Percentiles rank a stretch among this genome's conserved stretches.
Conservation (phyloP, 2,329 filamentous ascomycete genomes). For the Diplocarpon mali region DNA sequence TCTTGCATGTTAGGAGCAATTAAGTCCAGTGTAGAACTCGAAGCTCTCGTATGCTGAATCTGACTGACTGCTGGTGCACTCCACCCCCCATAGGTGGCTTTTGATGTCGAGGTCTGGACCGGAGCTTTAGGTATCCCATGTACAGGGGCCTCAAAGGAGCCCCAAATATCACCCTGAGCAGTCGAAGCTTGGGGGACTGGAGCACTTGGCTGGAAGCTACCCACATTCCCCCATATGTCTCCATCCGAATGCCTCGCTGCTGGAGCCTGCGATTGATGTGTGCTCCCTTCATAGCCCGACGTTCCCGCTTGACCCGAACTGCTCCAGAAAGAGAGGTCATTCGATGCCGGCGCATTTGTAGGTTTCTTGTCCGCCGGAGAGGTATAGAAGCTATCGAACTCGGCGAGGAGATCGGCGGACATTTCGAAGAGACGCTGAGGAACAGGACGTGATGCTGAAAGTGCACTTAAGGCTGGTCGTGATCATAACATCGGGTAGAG, state of each 20-base stretch:
- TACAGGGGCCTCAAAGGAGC: conserved; percentile 17
- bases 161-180: conserved; percentile 23
- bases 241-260: conserved; percentile 7
- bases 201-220: conserved; percentile 11
- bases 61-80: conserved; percentile 4
- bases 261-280: conserved; percentile 13
- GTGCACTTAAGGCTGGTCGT: background rate
- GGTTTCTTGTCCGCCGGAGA: conserved; percentile 25
- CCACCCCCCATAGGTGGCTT: conserved; percentile 9
- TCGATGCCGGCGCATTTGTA: conserved; percentile 13
- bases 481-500: background rate
- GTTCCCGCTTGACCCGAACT: conserved; percentile 4
- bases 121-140: conserved; percentile 6
- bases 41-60: conserved; percentile 12
- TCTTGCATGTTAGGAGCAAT: conserved; percentile 17
- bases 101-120: background rate
- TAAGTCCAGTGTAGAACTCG: conserved; percentile 21
- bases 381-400: conserved; percentile 42
- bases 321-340: conserved; percentile 18
- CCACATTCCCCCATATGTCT: conserved; percentile 21
- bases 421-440: conserved; percentile 28
- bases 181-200: conserved; percentile 3
- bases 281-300: conserved; percentile 1
- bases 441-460: background rate
- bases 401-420: conserved; percentile 56